Evolutionary conservation across 345 rosid genomes (phyloP), one percentile per base, ranked within the genome.

Genomic region (Eucalyptus grandis): DNA sequence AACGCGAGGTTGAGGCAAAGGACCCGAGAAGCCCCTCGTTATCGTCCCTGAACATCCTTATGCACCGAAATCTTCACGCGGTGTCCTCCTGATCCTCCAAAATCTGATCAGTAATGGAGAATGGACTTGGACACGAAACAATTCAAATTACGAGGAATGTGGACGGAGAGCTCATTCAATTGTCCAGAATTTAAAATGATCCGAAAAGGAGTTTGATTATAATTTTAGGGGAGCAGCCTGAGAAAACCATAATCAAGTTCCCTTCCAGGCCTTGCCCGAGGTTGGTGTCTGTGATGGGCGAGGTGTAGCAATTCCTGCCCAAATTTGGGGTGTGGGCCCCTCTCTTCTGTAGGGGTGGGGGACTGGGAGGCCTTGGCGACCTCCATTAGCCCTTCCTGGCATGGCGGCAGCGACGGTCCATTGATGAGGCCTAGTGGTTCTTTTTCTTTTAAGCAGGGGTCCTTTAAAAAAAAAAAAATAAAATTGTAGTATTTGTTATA

Each of bases 391-490:
- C 67, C 67, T 60, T 60, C 6, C n/a, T 2, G 67, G 67, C 31
- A 5, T 2, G 31, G 67, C n/a, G 31, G 67, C 16, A 13, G 31
- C 15, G 7, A 60, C 4, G 15, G 31, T 8, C 67, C 31, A 60
- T 3, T 13, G 67, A 60, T 27, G 67, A 27, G 67, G 15, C 4
- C 67, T 27, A 27, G 4, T 27, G n/a, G n/a, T 30, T 27, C 3
- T 60, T 27, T 60, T 5, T 27, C 14, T 60, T 60, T 27, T 60
- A 60, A 14, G 72, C 72, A 13, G 0, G 37, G 37, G 9, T 30
- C 19, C 26, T 62, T 13, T 13, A n/a, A n/a, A n/a, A n/a, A 0
- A 0, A 6, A 14, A 6, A 14, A 62, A 14, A 65, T 65, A 14
- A 30, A 30, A n/a, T 65, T 65, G 1, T 0, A 14, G 19, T 14